Conservation (phyloP, 2,329 filamentous ascomycete genomes). For the Botryotinia calthae region DNA sequence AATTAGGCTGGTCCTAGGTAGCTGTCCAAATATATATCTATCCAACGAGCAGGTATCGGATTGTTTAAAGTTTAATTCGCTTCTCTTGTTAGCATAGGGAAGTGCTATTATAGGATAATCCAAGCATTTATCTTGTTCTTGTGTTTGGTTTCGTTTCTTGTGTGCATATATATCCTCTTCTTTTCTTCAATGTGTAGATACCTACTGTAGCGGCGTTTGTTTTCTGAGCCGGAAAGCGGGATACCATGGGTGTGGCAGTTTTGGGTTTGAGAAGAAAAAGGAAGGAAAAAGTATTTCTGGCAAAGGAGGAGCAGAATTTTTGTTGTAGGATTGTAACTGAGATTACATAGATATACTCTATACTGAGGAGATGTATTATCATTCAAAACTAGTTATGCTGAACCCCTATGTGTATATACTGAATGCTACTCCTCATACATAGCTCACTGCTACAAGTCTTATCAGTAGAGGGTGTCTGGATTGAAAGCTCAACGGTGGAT, state of each 20-base stretch:
- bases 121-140: neutral
- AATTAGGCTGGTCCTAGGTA: neutral
- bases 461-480: too few species aligned
- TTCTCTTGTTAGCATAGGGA: neutral
- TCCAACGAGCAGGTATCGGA: neutral
- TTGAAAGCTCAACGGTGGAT: neutral
- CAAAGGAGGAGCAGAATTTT: neutral
- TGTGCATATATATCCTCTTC: neutral
- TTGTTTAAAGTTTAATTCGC: neutral
- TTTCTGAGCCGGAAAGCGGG: rapidly evolving
- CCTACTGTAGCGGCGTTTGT: neutral
- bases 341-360: neutral
- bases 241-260: neutral
- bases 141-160: neutral
- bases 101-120: neutral
- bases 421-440: rapidly evolving
- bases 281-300: neutral
- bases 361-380: neutral
- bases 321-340: neutral
- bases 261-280: neutral
- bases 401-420: rapidly evolving
- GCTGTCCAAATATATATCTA: neutral
- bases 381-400: rapidly evolving
- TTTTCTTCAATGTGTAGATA: neutral
- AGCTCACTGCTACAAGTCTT: neutral